Conservation (phyloP, 192 early-diverging fungal genomes). For the Linnemannia schmuckeri region DNA sequence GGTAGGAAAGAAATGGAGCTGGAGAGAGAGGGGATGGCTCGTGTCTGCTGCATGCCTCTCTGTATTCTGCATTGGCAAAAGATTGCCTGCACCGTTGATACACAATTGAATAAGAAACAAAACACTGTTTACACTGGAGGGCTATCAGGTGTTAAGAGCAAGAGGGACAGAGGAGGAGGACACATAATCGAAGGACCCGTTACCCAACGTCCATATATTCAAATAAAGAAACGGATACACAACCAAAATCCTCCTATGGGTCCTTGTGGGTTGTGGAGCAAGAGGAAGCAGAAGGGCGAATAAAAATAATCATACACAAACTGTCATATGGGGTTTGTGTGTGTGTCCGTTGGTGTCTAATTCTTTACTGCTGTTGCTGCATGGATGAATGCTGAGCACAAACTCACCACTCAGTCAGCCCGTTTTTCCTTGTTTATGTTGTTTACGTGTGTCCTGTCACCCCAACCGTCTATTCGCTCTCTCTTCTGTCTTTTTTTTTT, state of each 20-base stretch:
- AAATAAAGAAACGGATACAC: neutral
- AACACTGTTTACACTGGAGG: no score
- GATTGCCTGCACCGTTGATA: no score
- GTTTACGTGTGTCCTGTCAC: neutral
- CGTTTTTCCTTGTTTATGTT: neutral
- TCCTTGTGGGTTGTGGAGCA: conserved; percentile 4
- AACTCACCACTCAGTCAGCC: no score
- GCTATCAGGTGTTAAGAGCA: no score
- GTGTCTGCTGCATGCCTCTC: no score
- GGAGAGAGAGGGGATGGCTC: neutral
- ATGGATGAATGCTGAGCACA: no score
- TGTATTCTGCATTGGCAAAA: no score
- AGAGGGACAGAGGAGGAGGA: no score
- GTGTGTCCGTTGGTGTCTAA: neutral
- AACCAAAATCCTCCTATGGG: neutral
- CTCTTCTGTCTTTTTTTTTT: neutral
- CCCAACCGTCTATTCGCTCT: neutral
- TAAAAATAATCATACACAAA: neutral
- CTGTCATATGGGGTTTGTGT: neutral
- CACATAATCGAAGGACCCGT: no score
- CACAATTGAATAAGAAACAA: no score
- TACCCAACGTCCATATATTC: neutral
- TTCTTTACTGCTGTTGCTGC: neutral
- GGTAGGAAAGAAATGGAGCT: neutral
- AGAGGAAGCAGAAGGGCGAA: neutral